These are phyloP conservation scores for Eimeria tenella DNA, from an alignment of 169 alveolate genomes.

Conservation along the genomic window DNA sequence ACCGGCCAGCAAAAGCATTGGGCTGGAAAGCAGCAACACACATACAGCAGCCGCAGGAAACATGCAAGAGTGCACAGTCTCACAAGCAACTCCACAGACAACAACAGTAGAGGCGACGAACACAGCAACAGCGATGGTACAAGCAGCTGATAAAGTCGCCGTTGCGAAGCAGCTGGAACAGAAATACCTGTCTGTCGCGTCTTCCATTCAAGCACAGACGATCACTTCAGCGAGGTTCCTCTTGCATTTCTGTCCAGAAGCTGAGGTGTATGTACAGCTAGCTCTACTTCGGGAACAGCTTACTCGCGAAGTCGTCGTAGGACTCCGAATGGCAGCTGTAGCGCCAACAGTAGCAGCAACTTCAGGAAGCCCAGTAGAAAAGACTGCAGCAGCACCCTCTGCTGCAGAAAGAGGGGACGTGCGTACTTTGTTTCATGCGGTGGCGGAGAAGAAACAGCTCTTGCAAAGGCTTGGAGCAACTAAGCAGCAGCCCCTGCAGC, in stretches of 20 bases:
- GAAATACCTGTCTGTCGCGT: not conserved
- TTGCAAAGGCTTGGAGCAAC: not conserved
- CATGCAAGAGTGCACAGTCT: not conserved
- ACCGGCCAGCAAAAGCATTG: conserved; percentile 1
- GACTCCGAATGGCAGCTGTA: conserved; percentile 38
- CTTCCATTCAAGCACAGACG: not conserved
- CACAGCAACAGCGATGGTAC: not conserved
- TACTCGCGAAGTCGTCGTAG: conserved; percentile 25
- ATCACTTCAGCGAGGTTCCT: conserved; percentile 34
- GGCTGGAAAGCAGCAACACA: not conserved
- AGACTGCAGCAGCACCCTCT: conserved; percentile 24
- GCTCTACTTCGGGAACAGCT: conserved; percentile 52
- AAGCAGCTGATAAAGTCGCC: not conserved
- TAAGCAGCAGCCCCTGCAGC: conserved; percentile 33
- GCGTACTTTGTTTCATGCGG: not conserved
- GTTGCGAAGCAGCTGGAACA: conserved; percentile 19
- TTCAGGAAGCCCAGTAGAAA: not conserved
- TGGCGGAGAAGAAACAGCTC: not conserved
- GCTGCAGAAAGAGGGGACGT: not conserved
- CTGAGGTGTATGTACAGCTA: conserved; percentile 68
- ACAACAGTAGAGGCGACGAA: not conserved
- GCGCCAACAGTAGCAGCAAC: conserved; percentile 41
- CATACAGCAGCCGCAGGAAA: not conserved
- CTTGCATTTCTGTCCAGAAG: not conserved
- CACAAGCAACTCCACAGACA: not conserved